Base-by-base conservation (phyloP, 192 early-diverging fungal species). In the Globomyces pollinis-pini region DNA sequence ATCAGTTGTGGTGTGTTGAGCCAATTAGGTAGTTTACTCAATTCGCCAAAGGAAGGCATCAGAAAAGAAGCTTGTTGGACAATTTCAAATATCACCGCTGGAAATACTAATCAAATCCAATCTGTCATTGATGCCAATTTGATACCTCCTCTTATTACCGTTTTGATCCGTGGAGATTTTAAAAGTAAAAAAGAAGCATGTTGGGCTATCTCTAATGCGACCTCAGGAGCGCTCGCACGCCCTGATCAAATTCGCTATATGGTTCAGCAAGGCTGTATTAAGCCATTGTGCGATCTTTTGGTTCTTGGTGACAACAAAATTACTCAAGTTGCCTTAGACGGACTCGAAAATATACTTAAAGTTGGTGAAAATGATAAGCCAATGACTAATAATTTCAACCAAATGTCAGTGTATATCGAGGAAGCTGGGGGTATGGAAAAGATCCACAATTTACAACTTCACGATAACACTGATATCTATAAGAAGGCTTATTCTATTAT, bases 31-130 rank as follows among this genome's bases (percentile, higher is more conserved):
- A 65, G 75, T 29, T 79, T 99, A 39, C 80, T 99, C 38, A 81
- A 77, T 63, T 88, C 87, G 59, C 86, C 89, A 39, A 94, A 92
- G 69, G 96, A 99, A 32, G 88, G 83, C 39, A 96, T 99, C 69
- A 84, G 92, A 64, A 99, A 99, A 82, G 96, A 99, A 73, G 91
- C 94, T 41, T 97, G 94, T 77, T 99, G 96, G 96, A 99, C 96
- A 13, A 93, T 99, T 49, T 95, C 93, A 24, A 99, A 99, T 78
- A 90, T 99, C 71, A 99, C 96, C 28, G 94, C 96, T 9, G 96
- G 96, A 38, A 94, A 89, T 69, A 76, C 89, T 16, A 65, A 70
- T 18, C 94, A 99, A 73, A 97, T 99, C 74, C 87, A 99, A 74
- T 79, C 80, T 30, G 86, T 99, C 38, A 94, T 99, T 59, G 91